phyloP scores from a whole-genome alignment of 177 flowering plant species.

The Telopea speciosissima region DNA sequence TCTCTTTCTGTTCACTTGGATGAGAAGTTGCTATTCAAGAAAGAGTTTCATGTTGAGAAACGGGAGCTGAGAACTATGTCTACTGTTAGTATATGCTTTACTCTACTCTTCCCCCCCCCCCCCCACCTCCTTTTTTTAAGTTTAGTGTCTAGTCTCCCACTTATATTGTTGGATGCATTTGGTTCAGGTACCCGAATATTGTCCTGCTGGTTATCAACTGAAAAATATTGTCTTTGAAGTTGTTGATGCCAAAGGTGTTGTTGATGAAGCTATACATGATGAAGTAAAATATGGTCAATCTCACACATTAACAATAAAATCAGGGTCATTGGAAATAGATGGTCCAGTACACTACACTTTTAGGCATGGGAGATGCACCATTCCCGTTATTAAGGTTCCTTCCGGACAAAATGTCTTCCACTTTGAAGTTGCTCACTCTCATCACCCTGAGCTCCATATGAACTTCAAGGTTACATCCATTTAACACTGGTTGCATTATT shows the following conservation, averaged over 20 bases:
- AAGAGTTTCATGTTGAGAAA: constrained; percentile 32
- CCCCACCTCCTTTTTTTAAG: background rate
- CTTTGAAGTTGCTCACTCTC: constrained; percentile 49
- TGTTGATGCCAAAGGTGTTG: constrained; percentile 38
- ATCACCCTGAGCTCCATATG: constrained; percentile 39
- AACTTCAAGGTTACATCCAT: constrained; percentile 37
- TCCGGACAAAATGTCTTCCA: constrained; percentile 31
- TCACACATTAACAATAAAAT: constrained; percentile 44
- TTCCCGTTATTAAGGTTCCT: constrained; percentile 48
- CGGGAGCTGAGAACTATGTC: constrained; percentile 43
- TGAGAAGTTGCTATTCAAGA: constrained; percentile 21
- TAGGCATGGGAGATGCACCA: constrained; percentile 45
- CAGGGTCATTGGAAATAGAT: constrained; percentile 20
- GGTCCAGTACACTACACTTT: constrained; percentile 38
- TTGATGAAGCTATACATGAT: constrained; percentile 44
- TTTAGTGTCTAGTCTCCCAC: background rate
- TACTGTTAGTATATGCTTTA: constrained; percentile 28
- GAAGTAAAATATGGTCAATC: constrained; percentile 26
- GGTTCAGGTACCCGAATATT: constrained; percentile 40
- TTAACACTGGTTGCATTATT: background rate
- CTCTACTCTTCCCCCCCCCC: constrained; percentile 1
- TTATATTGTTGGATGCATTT: background rate
- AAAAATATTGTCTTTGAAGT: constrained; percentile 43
- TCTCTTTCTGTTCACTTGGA: constrained; percentile 32
- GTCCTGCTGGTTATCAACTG: constrained; percentile 44